Evolutionary conservation across 2,329 filamentous ascomycete genomes (phyloP), one percentile per base, ranked within the genome.

Genomic region (Fusarium transvaalense): DNA sequence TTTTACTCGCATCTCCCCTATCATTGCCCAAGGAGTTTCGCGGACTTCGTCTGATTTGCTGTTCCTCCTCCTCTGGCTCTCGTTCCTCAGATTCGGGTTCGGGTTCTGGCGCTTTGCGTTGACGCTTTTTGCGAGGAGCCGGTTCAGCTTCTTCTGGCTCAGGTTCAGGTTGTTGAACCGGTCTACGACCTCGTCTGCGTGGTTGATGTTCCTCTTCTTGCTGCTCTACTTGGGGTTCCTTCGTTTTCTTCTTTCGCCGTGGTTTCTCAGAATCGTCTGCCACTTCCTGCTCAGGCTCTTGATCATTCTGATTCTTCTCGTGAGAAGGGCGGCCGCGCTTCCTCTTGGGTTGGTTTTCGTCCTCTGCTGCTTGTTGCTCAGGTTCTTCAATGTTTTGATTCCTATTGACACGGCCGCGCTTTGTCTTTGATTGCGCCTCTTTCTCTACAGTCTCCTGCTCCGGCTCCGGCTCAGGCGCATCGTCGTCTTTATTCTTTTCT

Each of bases 371-470:
- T 19, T 34, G 53, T 29, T 42, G 25, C 39, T 47, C 46, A 19
- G 21, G 34, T 32, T 59, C 45, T 21, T 41, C 14, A 2, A 72
- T 62, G 3, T 42, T 39, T n/a, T 25, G 62, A 32, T 53, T 58
- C 45, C 45, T 69, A 41, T 69, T 67, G 17, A 78, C 77, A 29
- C 74, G 74, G 48, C 78, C 78, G 65, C 79, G 79, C 72, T 78
- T 80, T 42, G 76, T 74, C 66, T 79, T 80, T n/a, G 76, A 71
- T 52, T 75, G 74, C 35, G 73, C 61, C 19, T 60, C 58, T 7
- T 61, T 54, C 31, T 69, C 68, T 59, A 45, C 47, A 35, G 47
- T 39, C 34, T 65, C 53, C 27, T 32, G 41, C n/a, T 47, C 51
- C 10, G 27, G 56, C 32, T 58, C 48, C 5, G 42, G 42, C 27